Base-by-base conservation (phyloP, 768 basidiomycete genomes). In the Russula olivacea region DNA sequence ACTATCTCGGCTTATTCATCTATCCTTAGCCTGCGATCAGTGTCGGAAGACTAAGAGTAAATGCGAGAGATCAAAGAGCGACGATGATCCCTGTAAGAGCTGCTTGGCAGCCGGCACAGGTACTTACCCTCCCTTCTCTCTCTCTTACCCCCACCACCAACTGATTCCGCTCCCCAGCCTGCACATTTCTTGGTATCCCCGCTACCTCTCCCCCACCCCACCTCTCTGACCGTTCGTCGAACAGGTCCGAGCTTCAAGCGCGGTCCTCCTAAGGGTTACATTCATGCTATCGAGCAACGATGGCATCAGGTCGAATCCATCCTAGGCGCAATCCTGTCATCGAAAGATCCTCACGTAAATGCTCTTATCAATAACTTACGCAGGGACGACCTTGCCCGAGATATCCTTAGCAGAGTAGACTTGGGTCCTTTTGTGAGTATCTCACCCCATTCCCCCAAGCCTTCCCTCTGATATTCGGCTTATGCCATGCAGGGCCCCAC, bases 231-330 rank as follows among this genome's bases (percentile, higher is more conserved):
- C 19, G 25, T 47, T 23, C 11, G n/a, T 60, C 55, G 34, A 50
- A 15, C 59, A 90, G 89, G 86, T 50, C 88, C 88, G 0, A 89
- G 86, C 70, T 87, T 87, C 72, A 89, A 88, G 71, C 86, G 91
- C 10, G 92, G 91, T 11, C 89, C 89, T 11, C 89, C 90, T 7
- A 91, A 91, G 70, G 93, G 93, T 21, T 95, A 95, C 72, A 93
- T 95, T 55, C 89, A 93, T 72, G 92, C 92, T 43, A 93, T 95
- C 56, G 93, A 95, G 75, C 88, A 90, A 63, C 76, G 92, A 69
- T 89, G 93, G 85, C 93, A 95, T 69, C 89, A 93, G 71, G 89
- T 94, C 68, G 93, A 95, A 74, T 89, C 91, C 14, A 76, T 95
- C n/a, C 79, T 95, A 6, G 93, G 91, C 40, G 86, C 88, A 14